Evolutionary conservation across 192 early-diverging fungal genomes (phyloP).

Genomic region (Coemansia sp.): DNA sequence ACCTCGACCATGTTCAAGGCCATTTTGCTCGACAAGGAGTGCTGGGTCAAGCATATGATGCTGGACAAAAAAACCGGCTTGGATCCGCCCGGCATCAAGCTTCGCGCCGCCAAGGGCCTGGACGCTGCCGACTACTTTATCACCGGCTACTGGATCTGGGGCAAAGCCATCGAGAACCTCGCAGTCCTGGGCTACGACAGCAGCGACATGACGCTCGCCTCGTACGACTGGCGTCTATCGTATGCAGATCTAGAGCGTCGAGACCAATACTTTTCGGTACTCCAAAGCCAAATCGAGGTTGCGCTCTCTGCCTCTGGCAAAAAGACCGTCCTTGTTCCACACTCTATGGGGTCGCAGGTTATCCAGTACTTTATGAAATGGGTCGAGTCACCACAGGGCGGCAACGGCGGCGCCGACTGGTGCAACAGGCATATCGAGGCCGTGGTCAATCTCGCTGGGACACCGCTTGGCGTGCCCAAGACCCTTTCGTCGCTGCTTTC

Average conservation of each 20-base stretch:
- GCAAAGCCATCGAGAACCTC: conserved; percentile 75
- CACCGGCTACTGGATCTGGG: conserved; percentile 91
- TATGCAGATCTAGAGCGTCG: conserved; percentile 73
- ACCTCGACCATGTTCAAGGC: conserved; percentile 81
- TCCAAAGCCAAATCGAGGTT: conserved; percentile 71
- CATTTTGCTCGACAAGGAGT: conserved; percentile 78
- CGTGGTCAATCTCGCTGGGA: conserved; percentile 83
- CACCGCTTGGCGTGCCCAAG: conserved; percentile 84
- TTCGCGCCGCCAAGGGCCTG: conserved; percentile 81
- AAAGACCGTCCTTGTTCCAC: conserved; percentile 56
- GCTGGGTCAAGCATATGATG: conserved; percentile 81
- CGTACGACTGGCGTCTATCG: conserved; percentile 88
- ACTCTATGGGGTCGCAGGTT: conserved; percentile 62
- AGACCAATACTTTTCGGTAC: conserved; percentile 77
- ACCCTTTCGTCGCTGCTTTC: conserved; percentile 70
- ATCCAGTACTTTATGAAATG: conserved; percentile 85
- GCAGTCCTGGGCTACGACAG: conserved; percentile 81
- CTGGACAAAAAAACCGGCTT: conserved; percentile 78
- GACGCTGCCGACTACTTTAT: conserved; percentile 91
- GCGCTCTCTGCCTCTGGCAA: conserved; percentile 48
- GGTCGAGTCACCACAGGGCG: conserved; percentile 68
- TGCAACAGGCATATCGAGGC: conserved; percentile 71
- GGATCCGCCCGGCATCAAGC: conserved; percentile 76
- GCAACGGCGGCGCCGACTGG: conserved; percentile 71
- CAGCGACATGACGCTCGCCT: conserved; percentile 81